Conservation (phyloP, 495 filamentous ascomycete genomes). For the Talaromyces borbonicus region DNA sequence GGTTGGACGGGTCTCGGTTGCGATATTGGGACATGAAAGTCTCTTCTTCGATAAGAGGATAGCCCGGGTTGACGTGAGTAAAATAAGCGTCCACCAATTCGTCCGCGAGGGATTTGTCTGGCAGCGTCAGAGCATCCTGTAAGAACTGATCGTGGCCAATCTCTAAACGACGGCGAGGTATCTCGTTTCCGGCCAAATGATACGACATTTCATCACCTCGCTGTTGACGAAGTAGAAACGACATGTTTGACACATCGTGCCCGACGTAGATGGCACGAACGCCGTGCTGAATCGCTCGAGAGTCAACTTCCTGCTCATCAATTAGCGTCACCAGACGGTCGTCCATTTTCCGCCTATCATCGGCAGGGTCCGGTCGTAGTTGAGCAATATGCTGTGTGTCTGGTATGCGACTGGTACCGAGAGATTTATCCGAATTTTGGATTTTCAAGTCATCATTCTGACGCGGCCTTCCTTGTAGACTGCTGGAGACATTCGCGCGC, state of each 20-base stretch:
- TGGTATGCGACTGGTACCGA: background rate
- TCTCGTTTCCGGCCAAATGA: constrained; percentile 40
- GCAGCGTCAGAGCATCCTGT: constrained; percentile 39
- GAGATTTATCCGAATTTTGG: background rate
- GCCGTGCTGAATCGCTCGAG: constrained; percentile 33
- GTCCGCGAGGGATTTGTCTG: constrained; percentile 34
- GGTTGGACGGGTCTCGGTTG: constrained; percentile 34
- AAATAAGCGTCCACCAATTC: constrained; percentile 41
- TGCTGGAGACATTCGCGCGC: too few relatives aligned
- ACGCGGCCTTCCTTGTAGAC: too few relatives aligned
- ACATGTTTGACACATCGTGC: constrained; percentile 42
- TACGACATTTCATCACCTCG: constrained; percentile 38
- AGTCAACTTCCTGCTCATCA: constrained; percentile 33
- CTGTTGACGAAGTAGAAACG: constrained; percentile 41
- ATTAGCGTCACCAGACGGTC: constrained; percentile 37
- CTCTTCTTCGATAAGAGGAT: constrained; percentile 38
- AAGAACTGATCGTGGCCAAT: constrained; percentile 38
- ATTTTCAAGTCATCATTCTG: too few relatives aligned
- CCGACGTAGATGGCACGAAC: constrained; percentile 41
- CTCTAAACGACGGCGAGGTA: constrained; percentile 33
- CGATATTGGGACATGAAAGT: constrained; percentile 39
- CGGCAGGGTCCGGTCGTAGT: constrained; percentile 16
- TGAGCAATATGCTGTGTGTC: constrained; percentile 6
- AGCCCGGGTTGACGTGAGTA: constrained; percentile 32
- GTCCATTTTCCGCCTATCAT: constrained; percentile 30